Percentiles rank a stretch among this genome's conserved stretches.
phyloP scores from a whole-genome alignment of 1,284 basidiomycete species.

The Cerrena zonata region DNA sequence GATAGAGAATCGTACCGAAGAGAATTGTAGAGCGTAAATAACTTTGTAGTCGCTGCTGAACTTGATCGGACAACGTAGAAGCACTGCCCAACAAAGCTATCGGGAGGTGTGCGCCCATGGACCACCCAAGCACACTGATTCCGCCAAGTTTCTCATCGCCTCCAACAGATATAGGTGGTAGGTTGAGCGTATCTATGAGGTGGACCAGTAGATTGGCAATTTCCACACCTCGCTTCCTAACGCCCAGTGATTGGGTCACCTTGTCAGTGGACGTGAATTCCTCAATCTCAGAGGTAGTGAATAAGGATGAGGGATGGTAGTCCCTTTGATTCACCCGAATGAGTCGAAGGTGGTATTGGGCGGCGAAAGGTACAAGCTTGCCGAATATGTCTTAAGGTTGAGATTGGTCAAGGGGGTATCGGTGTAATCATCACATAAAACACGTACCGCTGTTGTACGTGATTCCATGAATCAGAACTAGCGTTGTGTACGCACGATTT shows the following conservation, averaged over 20 bases:
- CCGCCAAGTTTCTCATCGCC: background rate
- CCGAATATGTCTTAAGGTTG: background rate
- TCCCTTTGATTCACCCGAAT: background rate
- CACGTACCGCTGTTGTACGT: conserved; percentile 19
- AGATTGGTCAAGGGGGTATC: background rate
- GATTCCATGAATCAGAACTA: conserved; percentile 23
- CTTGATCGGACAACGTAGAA: too few species aligned
- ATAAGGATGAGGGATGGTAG: background rate
- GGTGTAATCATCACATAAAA: background rate
- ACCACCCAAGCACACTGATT: background rate
- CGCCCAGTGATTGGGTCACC: background rate
- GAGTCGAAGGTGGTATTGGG: background rate
- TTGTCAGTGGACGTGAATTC: background rate
- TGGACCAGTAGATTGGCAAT: background rate
- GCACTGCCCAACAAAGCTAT: background rate
- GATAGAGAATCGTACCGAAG: too few species aligned
- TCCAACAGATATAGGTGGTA: background rate
- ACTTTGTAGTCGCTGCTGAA: too few species aligned
- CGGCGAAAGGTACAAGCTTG: background rate
- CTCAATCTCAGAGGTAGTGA: background rate
- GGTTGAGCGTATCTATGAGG: background rate
- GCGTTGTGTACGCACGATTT: conserved; percentile 16
- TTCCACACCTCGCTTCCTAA: background rate
- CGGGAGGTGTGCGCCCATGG: background rate
- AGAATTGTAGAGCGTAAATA: too few species aligned